Conservation (phyloP, 169 alveolate species). For the Eimeria acervulina region DNA sequence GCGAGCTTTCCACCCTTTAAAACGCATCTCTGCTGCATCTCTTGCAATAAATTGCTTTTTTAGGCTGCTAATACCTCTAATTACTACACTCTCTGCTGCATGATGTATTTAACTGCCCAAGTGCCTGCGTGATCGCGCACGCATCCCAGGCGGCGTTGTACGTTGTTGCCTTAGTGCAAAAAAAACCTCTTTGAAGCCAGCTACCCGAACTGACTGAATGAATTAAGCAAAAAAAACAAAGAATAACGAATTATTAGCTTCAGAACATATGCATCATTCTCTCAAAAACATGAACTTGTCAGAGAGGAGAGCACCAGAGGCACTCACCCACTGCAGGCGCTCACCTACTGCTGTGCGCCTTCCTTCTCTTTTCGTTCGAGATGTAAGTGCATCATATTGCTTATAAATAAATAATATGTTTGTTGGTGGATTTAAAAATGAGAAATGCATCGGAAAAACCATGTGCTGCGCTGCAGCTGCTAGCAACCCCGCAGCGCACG, state of each 20-base stretch:
- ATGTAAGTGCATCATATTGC: neutral
- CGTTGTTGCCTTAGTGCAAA: slow-evolving; percentile 7
- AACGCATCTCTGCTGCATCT: neutral
- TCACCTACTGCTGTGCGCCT: neutral
- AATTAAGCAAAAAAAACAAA: neutral
- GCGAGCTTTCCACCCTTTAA: neutral
- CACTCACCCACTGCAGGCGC: neutral
- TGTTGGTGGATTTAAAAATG: neutral
- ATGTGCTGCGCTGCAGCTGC: neutral
- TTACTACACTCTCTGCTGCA: neutral
- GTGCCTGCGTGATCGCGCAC: slow-evolving; percentile 32
- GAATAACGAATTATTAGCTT: neutral
- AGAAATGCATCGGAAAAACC: neutral
- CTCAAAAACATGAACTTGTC: neutral
- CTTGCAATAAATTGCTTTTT: neutral
- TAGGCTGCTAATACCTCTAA: neutral
- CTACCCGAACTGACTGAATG: neutral
- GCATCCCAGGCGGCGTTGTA: neutral
- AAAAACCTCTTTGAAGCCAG: neutral
- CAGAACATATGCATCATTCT: neutral
- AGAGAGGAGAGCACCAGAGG: neutral
- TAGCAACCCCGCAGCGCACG: neutral
- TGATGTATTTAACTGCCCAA: neutral
- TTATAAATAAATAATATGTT: neutral
- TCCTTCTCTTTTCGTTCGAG: neutral